Evolutionary conservation across 495 filamentous ascomycete species (phyloP), one percentile per base, ranked within the genome.

Genomic region (Xylaria sp.): DNA sequence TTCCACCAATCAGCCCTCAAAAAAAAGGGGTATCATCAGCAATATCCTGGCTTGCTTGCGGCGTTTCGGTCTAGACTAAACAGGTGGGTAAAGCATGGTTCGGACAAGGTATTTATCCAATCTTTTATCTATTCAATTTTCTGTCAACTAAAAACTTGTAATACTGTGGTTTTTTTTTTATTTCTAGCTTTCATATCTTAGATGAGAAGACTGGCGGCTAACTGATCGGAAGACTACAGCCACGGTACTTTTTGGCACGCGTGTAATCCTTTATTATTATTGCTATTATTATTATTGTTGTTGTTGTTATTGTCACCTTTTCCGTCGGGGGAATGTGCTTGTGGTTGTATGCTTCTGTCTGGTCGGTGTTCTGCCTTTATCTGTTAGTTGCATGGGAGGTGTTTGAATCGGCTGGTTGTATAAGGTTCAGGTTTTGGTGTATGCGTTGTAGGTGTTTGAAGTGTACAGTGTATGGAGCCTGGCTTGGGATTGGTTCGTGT

Each of bases 51-150:
- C 35, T 44, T 31, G 29, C 31, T 52, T 50, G 35, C 48, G 64
- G 64, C 64, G 64, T 67, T 67, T 67, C 46, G 48, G 48, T 35
- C 35, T 67, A 55, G 64, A 55, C 48, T 67, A 35, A 48, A 40
- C 14, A 43, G 64, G 64, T 55, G 21, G 44, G 33, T 26, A 26
- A 21, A 40, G 21, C 48, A 43, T 33, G 62, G 31, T 21, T 55
- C n/a, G 26, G n/a, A 48, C 46, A 67, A 67, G 48, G 46, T 41
- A 53, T 26, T 40, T 59, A 35, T 35, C 8, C 19, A 8, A 14
- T 55, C 31, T 59, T n/a, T 59, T 5, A 17, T 57, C 17, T 58
- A 19, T 58, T 58, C 0, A 17, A 26, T 55, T 11, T 50, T 50
- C 46, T 55, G 14, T 17, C 31, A 7, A 11, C 8, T 11, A 24